These are phyloP conservation scores for Candida insectorum DNA, from an alignment of 805 yeast genomes.

Conservation along the genomic window DNA sequence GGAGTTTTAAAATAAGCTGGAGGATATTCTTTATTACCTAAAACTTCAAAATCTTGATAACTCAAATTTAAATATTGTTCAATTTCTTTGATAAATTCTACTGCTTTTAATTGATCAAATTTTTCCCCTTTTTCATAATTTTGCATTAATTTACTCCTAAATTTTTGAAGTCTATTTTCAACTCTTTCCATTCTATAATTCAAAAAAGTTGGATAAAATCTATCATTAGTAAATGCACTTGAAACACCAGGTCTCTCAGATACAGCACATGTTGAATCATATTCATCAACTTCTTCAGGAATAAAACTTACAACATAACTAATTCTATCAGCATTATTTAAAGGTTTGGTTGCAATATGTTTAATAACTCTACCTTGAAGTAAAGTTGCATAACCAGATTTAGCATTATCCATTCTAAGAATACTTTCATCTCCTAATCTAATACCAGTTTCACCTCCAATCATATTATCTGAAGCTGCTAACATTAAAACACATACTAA, in stretches of 20 bases:
- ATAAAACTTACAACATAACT: slow-evolving; percentile 40
- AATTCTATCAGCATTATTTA: slow-evolving; percentile 35
- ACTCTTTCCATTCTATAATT: slow-evolving; percentile 23
- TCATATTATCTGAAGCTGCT: slow-evolving; percentile 10
- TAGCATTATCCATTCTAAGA: slow-evolving; percentile 13
- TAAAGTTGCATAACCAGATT: slow-evolving; percentile 17
- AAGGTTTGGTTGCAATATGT: slow-evolving; percentile 20
- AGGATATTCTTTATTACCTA: slow-evolving; percentile 9
- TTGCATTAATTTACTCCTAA: slow-evolving; percentile 7
- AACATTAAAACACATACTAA: slow-evolving; percentile 12
- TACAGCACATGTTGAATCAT: slow-evolving; percentile 34
- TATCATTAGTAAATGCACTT: slow-evolving; percentile 23
- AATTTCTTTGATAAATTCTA: slow-evolving; percentile 25
- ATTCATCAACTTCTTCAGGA: slow-evolving; percentile 33
- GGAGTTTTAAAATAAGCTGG: slow-evolving; percentile 14
- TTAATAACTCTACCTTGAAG: slow-evolving; percentile 20
- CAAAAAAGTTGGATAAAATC: slow-evolving; percentile 26
- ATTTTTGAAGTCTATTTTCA: slow-evolving; percentile 17
- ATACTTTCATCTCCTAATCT: slow-evolving; percentile 13
- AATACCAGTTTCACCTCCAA: slow-evolving; percentile 15
- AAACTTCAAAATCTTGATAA: slow-evolving; percentile 32
- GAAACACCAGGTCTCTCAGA: slow-evolving; percentile 38
- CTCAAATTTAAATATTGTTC: slow-evolving; percentile 21
- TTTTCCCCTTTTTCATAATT: slow-evolving; percentile 8
- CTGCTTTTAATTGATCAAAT: slow-evolving; percentile 35